These are phyloP conservation scores for Biscogniauxia mediterranea DNA, from an alignment of 2,329 filamentous ascomycete genomes.

Conservation along the genomic window DNA sequence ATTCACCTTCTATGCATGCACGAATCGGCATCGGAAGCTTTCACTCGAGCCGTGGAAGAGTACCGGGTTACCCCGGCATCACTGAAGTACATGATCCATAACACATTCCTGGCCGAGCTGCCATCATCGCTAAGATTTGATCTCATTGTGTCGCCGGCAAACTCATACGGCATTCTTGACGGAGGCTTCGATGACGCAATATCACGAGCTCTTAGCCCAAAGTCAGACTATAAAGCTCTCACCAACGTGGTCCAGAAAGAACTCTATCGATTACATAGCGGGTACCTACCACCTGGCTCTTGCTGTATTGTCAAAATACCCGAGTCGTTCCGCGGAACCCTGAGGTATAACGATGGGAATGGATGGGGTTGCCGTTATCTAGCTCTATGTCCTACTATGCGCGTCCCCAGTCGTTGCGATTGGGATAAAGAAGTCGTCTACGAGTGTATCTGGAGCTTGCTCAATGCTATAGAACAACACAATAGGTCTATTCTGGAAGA, in stretches of 20 bases:
- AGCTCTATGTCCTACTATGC: conserved; percentile 54
- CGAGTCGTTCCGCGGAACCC: conserved; percentile 27
- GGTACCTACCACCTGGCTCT: conserved; percentile 49
- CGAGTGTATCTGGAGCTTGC: conserved; percentile 51
- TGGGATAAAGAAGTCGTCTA: conserved; percentile 55
- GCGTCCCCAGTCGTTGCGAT: conserved; percentile 39
- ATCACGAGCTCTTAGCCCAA: conserved; percentile 45
- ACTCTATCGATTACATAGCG: conserved; percentile 46
- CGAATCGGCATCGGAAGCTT: conserved; percentile 38
- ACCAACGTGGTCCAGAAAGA: conserved; percentile 43
- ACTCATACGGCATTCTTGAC: conserved; percentile 53
- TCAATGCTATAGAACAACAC: conserved; percentile 47
- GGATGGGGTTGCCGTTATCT: conserved; percentile 42
- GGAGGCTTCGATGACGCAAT: conserved; percentile 56
- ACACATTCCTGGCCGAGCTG: conserved; percentile 39
- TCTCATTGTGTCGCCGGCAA: conserved; percentile 52
- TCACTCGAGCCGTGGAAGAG: conserved; percentile 33
- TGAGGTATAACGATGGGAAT: conserved; percentile 31
- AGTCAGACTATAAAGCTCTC: conserved; percentile 44
- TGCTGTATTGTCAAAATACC: conserved; percentile 49
- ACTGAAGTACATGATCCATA: conserved; percentile 36
- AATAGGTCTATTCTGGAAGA: conserved; percentile 34
- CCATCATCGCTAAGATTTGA: conserved; percentile 40
- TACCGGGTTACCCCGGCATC: conserved; percentile 31
- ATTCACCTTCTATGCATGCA: conserved; percentile 44